Conservation (phyloP, 1,139 yeast species). For the Hemisphaericaspora subhashii region DNA sequence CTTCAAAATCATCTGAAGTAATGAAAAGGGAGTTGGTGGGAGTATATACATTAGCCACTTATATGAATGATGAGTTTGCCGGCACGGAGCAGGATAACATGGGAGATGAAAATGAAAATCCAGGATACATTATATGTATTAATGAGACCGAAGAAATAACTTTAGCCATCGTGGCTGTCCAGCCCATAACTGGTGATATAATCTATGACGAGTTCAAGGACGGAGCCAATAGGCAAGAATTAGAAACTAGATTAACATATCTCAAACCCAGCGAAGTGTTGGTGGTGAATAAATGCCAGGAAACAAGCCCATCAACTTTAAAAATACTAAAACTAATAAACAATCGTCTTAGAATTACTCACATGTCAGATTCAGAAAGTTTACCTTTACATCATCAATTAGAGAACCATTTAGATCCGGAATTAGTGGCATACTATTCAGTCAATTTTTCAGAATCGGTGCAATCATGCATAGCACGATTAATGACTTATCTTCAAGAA, state of each 20-base stretch:
- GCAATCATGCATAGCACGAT: constrained; percentile 46
- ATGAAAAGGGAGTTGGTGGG: constrained; percentile 70
- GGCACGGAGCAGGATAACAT: constrained; percentile 19
- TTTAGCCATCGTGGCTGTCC: constrained; percentile 62
- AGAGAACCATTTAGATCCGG: constrained; percentile 14
- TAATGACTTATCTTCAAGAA: constrained; percentile 57
- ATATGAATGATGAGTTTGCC: constrained; percentile 58
- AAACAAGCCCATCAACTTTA: constrained; percentile 26
- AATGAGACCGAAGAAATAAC: constrained; percentile 17
- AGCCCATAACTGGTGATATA: constrained; percentile 77
- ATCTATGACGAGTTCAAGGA: constrained; percentile 69
- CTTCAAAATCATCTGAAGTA: constrained; percentile 43
- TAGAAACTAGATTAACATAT: constrained; percentile 74
- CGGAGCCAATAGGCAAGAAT: constrained; percentile 49
- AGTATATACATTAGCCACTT: constrained; percentile 83
- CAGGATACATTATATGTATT: constrained; percentile 34
- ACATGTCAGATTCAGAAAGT: constrained; percentile 7
- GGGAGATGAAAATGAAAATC: constrained; percentile 21
- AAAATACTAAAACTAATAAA: constrained; percentile 19
- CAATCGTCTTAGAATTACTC: constrained; percentile 16
- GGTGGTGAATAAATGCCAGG: constrained; percentile 34
- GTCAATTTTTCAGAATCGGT: constrained; percentile 24
- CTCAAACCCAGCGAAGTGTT: constrained; percentile 74
- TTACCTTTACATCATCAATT: constrained; percentile 1
- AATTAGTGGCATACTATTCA: constrained; percentile 26